Evolutionary conservation across 768 basidiomycete genomes (phyloP).

Genomic region (Auriscalpium microsporum): DNA sequence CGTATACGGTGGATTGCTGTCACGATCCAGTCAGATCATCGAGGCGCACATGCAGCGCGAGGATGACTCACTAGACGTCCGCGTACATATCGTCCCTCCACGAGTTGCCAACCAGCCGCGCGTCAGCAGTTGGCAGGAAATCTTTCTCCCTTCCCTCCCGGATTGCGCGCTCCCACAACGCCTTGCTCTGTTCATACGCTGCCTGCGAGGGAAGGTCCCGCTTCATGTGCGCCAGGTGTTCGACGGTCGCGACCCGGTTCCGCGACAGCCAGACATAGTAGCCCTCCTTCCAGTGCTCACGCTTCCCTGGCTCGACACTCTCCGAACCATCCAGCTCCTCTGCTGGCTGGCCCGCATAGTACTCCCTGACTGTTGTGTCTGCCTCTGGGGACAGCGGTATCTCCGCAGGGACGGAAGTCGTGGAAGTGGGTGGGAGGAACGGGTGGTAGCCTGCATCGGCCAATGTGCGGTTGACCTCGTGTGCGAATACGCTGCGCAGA

Average conservation of each 20-base stretch:
- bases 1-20: slow-evolving; percentile 14
- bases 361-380: slow-evolving; percentile 14
- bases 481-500: slow-evolving; percentile 27
- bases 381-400: slow-evolving; percentile 11
- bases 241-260: slow-evolving; percentile 41
- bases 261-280: slow-evolving; percentile 67
- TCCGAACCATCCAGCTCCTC: neutral
- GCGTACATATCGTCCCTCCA: slow-evolving; percentile 11
- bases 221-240: slow-evolving; percentile 54
- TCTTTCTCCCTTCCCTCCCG: slow-evolving; percentile 32
- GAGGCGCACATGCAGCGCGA: neutral
- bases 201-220: slow-evolving; percentile 46
- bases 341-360: slow-evolving; percentile 20
- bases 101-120: slow-evolving; percentile 7
- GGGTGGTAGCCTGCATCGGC: slow-evolving; percentile 8
- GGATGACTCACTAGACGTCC: slow-evolving; percentile 9
- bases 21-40: neutral
- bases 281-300: slow-evolving; percentile 63
- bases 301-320: slow-evolving; percentile 23
- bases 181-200: slow-evolving; percentile 30
- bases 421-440: slow-evolving; percentile 7
- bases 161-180: slow-evolving; percentile 44
- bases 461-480: slow-evolving; percentile 25
- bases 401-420: slow-evolving; percentile 1
- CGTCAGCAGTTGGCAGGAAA: slow-evolving; percentile 7